phyloP scores from a whole-genome alignment of 2,329 filamentous ascomycete species.

The Aphanoascus verrucosus region DNA sequence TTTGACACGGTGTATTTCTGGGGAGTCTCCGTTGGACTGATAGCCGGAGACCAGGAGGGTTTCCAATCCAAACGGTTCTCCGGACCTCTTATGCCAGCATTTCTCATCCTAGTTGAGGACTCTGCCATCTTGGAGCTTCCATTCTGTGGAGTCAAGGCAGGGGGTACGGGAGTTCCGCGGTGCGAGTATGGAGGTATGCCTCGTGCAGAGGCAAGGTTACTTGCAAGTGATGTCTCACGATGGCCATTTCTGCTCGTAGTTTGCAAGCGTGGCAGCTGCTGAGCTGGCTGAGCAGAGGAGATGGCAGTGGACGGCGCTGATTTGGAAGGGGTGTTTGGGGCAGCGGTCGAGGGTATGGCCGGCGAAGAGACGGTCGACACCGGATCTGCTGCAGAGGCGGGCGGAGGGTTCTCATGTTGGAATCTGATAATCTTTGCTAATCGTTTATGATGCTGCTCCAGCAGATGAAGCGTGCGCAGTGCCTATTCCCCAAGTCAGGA shows the following conservation, averaged over 20 bases:
- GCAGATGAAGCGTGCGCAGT: slow-evolving; percentile 67
- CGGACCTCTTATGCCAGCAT: slow-evolving; percentile 21
- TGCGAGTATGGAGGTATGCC: slow-evolving; percentile 53
- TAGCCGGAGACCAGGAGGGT: slow-evolving; percentile 28
- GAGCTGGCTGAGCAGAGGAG: slow-evolving; percentile 25
- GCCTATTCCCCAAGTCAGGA: slow-evolving; percentile 51
- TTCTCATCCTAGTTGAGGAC: slow-evolving; percentile 36
- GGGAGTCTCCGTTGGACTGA: slow-evolving; percentile 27
- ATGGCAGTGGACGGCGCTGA: slow-evolving; percentile 17
- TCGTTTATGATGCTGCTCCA: slow-evolving; percentile 77
- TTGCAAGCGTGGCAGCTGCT: slow-evolving; percentile 32
- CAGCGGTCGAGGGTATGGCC: slow-evolving; percentile 7
- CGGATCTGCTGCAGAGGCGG: slow-evolving; percentile 10
- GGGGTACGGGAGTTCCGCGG: slow-evolving; percentile 56
- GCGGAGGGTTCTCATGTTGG: slow-evolving; percentile 45
- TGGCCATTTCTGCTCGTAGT: slow-evolving; percentile 40
- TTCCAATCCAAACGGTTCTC: slow-evolving; percentile 18
- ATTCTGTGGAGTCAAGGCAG: slow-evolving; percentile 63
- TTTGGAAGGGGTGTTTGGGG: slow-evolving; percentile 16
- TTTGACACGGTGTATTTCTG: slow-evolving; percentile 24
- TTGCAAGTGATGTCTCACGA: slow-evolving; percentile 73
- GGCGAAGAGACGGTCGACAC: background rate
- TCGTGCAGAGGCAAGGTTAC: slow-evolving; percentile 72
- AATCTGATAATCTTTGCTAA: slow-evolving; percentile 72
- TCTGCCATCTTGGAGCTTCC: slow-evolving; percentile 58